Percentiles rank a stretch among this genome's conserved stretches.
These are phyloP conservation scores for Calonectria leucothoes DNA, from an alignment of 2,329 filamentous ascomycete genomes.

Conservation along the genomic window DNA sequence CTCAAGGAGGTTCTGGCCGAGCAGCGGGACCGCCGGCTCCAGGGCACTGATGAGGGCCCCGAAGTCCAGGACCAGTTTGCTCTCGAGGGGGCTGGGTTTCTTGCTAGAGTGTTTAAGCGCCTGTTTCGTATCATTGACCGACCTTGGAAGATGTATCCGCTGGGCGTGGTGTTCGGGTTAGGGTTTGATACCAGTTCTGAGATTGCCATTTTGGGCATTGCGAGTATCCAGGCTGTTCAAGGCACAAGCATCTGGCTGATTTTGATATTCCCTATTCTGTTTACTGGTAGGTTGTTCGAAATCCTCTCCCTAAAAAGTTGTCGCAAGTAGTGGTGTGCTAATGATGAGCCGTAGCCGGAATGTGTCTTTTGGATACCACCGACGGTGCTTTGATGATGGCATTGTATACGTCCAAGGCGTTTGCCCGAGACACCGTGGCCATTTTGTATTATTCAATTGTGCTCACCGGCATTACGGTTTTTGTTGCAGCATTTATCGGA, in stretches of 20 bases:
- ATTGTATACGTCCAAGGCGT: slow-evolving; percentile 84
- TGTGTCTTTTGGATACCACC: slow-evolving; percentile 93
- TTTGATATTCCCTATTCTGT: slow-evolving; percentile 88
- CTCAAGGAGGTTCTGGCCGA: slow-evolving; percentile 70
- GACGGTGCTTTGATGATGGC: slow-evolving; percentile 97
- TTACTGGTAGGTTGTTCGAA: slow-evolving; percentile 72
- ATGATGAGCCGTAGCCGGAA: slow-evolving; percentile 70
- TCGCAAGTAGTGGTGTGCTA: background rate
- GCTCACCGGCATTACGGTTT: slow-evolving; percentile 83
- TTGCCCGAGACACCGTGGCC: slow-evolving; percentile 85
- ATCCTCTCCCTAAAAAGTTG: no score
- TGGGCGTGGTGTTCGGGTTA: slow-evolving; percentile 89
- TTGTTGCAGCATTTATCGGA: slow-evolving; percentile 88
- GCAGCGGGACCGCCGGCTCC: slow-evolving; percentile 36
- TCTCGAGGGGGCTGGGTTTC: slow-evolving; percentile 81
- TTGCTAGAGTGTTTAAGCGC: slow-evolving; percentile 77
- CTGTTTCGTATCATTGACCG: slow-evolving; percentile 80
- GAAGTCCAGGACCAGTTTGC: slow-evolving; percentile 63
- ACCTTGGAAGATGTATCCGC: slow-evolving; percentile 96
- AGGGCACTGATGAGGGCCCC: slow-evolving; percentile 25
- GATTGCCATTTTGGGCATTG: slow-evolving; percentile 90
- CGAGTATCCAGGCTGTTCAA: slow-evolving; percentile 84
- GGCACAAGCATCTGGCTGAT: slow-evolving; percentile 96
- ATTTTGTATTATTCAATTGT: slow-evolving; percentile 95
- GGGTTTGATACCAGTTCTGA: slow-evolving; percentile 97